A percentile compares a stretch with the other conserved stretches of the same genome.
Conservation (phyloP, 495 filamentous ascomycete genomes). For the Hyaloscypha finlandica region DNA sequence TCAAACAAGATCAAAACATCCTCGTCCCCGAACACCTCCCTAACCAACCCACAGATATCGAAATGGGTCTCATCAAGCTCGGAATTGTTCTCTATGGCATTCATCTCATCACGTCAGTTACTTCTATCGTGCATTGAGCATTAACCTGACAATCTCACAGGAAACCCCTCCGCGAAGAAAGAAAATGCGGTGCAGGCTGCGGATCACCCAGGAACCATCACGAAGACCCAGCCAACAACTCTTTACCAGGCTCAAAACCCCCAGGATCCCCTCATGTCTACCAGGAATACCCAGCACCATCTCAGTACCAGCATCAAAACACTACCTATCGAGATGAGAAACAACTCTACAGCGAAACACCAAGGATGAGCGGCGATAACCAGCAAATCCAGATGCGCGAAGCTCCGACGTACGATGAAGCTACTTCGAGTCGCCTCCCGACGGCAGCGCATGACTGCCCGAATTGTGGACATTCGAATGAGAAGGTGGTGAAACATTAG, state of each 20-base stretch:
- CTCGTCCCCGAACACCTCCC: neutral
- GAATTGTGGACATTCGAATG: neutral
- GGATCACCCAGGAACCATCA: neutral
- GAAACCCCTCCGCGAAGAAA: neutral
- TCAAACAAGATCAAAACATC: neutral
- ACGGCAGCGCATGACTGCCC: neutral
- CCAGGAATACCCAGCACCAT: neutral
- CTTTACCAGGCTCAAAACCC: neutral
- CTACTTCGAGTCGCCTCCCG: neutral
- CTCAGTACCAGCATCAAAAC: neutral
- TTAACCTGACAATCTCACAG: neutral
- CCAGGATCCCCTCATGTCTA: neutral
- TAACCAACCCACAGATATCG: neutral
- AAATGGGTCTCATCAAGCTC: constrained; percentile 2
- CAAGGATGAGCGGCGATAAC: neutral
- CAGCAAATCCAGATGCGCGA: neutral
- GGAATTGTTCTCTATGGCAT: neutral
- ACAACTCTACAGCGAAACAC: neutral
- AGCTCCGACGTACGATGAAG: neutral
- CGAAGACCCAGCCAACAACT: neutral
- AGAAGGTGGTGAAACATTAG: neutral
- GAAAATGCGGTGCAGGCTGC: neutral
- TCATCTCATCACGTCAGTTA: neutral
- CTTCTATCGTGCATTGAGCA: neutral
- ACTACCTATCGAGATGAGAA: neutral